Base-by-base conservation (phyloP, 345 rosid species). In the Anastatica hierochuntica region DNA sequence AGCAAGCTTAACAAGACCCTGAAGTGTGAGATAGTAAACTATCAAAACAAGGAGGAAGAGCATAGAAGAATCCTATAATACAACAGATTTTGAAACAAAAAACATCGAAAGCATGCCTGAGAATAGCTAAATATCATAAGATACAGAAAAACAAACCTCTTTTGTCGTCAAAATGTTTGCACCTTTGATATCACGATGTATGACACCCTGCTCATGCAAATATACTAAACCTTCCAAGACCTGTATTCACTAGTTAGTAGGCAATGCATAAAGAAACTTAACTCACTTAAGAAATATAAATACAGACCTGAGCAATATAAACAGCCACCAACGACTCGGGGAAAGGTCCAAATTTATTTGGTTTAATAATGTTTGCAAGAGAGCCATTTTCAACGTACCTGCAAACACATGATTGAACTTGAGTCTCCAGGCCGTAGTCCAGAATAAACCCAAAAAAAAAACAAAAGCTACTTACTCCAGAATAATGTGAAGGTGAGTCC, bases 341-440 rank as follows among this genome's bases (percentile, higher is more conserved):
- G 65, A 94, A 85, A 56, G 99, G 99, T 62, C 99, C 95, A 70
- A 88, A 94, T 62, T 88, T 88, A 68, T 88, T 94, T 66, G 99
- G 99, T 82, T 88, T 88, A 58, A 94, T 85, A 42, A 88, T 88
- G 71, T 88, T 88, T 41, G 99, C 99, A 67, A 94, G 97, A 17
- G 98, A 94, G 34, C 99, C 99, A 74, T 88, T 94, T 76, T 94
- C 99, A 68, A 83, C 99, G 36, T 85, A 88, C 83, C 98, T 92
- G 63, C 36, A 69, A 47, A 49, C 64, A 58, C 56, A 43, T 26
- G 4, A 49, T 31, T 37, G 10, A 44, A 53, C 49, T 26, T 66
- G 49, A 58, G 48, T 18, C 43, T 18, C 37, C 50, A 47, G 55
- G 31, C 23, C 43, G 44, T 29, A 46, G 50, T 42, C 13, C 13